phyloP scores from a whole-genome alignment of 768 basidiomycete species.

The Suillus spraguei region DNA sequence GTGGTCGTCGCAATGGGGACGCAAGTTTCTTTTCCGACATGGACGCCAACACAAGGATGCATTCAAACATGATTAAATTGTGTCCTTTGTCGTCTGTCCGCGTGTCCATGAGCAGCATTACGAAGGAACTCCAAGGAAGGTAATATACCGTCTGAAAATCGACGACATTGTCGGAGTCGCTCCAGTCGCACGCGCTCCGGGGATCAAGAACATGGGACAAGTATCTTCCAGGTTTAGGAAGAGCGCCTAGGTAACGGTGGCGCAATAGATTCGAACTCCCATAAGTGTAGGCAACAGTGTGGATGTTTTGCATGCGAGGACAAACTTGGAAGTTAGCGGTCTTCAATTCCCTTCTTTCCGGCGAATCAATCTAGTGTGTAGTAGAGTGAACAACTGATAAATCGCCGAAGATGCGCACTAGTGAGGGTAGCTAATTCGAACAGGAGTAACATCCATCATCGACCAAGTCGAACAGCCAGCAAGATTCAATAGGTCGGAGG shows the following conservation, averaged over 20 bases:
- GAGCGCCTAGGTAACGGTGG: too few relatives aligned
- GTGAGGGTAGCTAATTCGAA: constrained; percentile 50
- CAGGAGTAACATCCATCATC: constrained; percentile 20
- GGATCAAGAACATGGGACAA: constrained; percentile 75
- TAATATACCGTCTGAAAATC: constrained; percentile 84
- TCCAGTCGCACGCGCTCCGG: constrained; percentile 43
- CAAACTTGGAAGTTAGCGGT: constrained; percentile 44
- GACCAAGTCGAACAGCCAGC: constrained; percentile 49
- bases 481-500: constrained; percentile 42
- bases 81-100: constrained; percentile 29
- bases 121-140: constrained; percentile 48
- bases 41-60: constrained; percentile 50
- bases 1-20: constrained; percentile 26
- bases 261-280: constrained; percentile 39
- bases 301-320: constrained; percentile 65
- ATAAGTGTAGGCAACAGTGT: constrained; percentile 63
- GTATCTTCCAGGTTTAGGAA: constrained; percentile 40
- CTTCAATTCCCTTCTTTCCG: constrained; percentile 23
- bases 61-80: constrained; percentile 47
- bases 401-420: constrained; percentile 31
- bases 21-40: constrained; percentile 47
- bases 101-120: constrained; percentile 50
- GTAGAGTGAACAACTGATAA: neutral
- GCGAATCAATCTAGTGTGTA: constrained; percentile 20
- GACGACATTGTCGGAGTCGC: constrained; percentile 54